phyloP scores from a whole-genome alignment of 768 basidiomycete species.

The Tulasnella sp. region DNA sequence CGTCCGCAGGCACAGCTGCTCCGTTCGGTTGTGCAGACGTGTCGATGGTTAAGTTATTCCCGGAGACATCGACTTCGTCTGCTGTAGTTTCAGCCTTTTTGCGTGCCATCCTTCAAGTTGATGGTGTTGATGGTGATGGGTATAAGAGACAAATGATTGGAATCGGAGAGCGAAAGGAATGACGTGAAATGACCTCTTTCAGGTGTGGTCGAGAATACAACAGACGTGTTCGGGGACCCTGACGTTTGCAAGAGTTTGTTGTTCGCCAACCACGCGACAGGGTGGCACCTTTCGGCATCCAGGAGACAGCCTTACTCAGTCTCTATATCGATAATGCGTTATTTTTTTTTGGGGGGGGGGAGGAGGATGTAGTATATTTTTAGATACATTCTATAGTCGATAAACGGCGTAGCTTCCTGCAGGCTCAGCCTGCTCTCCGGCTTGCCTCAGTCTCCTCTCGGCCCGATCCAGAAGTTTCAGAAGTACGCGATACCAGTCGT shows the following conservation, averaged over 20 bases:
- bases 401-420: not conserved
- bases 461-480: constrained; percentile 3
- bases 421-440: not conserved
- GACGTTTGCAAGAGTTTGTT: not conserved
- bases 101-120: not conserved
- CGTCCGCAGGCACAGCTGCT: constrained; percentile 7
- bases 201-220: constrained; percentile 6
- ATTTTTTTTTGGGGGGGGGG: not conserved
- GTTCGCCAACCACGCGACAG: not conserved
- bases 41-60: not conserved
- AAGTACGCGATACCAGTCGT: constrained; percentile 7
- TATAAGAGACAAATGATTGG: not conserved
- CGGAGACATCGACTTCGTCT: not conserved
- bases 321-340: too few relatives aligned
- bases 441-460: not conserved
- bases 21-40: constrained; percentile 4
- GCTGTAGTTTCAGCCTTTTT: constrained; percentile 7
- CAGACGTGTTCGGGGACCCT: constrained; percentile 9
- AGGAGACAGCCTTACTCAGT: too few relatives aligned
- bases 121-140: not conserved
- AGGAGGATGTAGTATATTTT: not conserved
- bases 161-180: not conserved
- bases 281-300: not conserved
- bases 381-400: not conserved
- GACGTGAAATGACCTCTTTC: constrained; percentile 15